Evolutionary conservation across 257 asterid genomes (phyloP).

Genomic region (Fraxinus excelsior): DNA sequence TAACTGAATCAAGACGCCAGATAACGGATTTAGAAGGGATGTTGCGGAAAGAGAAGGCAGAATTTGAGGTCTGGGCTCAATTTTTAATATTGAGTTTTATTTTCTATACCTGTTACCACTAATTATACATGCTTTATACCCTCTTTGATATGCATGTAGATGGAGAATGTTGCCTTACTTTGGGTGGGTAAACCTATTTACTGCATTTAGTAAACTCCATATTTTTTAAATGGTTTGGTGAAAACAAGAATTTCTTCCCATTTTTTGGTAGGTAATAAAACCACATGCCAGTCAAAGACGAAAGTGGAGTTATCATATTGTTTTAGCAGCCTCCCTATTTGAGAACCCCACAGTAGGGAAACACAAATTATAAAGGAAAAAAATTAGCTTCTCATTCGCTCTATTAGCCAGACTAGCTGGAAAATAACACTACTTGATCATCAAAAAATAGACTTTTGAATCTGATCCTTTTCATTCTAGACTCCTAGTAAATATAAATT

Average conservation of each 20-base stretch:
- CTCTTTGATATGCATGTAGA: slow-evolving; percentile 14
- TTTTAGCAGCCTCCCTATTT: not conserved
- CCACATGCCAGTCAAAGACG: not conserved
- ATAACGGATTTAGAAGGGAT: slow-evolving; percentile 64
- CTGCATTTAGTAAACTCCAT: slow-evolving; percentile 1
- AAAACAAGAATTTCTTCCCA: not conserved
- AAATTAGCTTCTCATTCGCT: not conserved
- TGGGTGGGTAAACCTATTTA: not conserved
- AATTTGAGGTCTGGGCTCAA: slow-evolving; percentile 67
- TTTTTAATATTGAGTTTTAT: slow-evolving; percentile 27
- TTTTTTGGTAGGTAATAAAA: not conserved
- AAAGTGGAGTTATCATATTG: slow-evolving; percentile 5
- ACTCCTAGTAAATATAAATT: not conserved
- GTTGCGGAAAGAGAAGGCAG: slow-evolving; percentile 77
- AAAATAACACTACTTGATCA: not conserved
- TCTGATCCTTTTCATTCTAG: not conserved
- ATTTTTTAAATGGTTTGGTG: slow-evolving; percentile 18
- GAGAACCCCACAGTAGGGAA: not conserved
- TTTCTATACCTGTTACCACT: slow-evolving; percentile 2
- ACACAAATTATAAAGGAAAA: not conserved
- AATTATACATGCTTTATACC: not conserved
- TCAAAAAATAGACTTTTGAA: not conserved
- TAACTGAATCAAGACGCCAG: slow-evolving; percentile 57
- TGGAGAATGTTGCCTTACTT: slow-evolving; percentile 5
- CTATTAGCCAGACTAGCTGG: slow-evolving; percentile 13